Evolutionary conservation across 768 basidiomycete species (phyloP).

Genomic region (Candolleomyces eurysporus): DNA sequence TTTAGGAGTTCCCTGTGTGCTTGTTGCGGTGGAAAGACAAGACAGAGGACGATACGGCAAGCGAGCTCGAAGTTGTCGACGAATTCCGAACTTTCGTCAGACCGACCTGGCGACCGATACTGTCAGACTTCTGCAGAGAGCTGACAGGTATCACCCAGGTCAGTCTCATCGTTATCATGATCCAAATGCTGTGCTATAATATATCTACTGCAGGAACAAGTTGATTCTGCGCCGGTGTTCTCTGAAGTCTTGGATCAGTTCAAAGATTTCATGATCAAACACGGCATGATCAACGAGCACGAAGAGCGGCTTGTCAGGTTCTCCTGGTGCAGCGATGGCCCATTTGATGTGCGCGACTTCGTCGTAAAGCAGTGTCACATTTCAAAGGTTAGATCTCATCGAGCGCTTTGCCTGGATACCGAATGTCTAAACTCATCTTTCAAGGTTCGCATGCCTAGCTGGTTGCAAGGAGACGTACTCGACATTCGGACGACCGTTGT

Average conservation of each 20-base stretch:
- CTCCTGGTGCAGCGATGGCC: constrained; percentile 84
- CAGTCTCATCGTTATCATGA: neutral
- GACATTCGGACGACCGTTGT: constrained; percentile 66
- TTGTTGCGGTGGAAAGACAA: constrained; percentile 80
- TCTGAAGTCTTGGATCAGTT: constrained; percentile 63
- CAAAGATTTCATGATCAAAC: constrained; percentile 62
- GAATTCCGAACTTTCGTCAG: constrained; percentile 88
- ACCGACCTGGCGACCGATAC: constrained; percentile 81
- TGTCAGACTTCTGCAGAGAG: constrained; percentile 81
- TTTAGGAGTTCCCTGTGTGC: constrained; percentile 90
- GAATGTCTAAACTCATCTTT: neutral
- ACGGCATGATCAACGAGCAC: constrained; percentile 64
- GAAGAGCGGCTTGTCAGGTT: constrained; percentile 59
- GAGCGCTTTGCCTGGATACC: constrained; percentile 2
- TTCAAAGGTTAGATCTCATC: constrained; percentile 51
- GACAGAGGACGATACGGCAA: constrained; percentile 46
- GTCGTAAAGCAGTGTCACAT: constrained; percentile 90
- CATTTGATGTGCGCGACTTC: constrained; percentile 81
- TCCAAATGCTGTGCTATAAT: neutral
- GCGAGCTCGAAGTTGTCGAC: constrained; percentile 63
- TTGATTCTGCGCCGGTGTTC: constrained; percentile 78
- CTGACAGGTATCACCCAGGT: constrained; percentile 95
- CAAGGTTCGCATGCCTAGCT: constrained; percentile 66
- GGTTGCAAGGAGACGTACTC: constrained; percentile 71
- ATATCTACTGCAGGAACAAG: constrained; percentile 56